Evolutionary conservation across 352 stramenopile genomes (phyloP), one percentile per base, ranked within the genome.

Genomic region (Albugo candida): DNA sequence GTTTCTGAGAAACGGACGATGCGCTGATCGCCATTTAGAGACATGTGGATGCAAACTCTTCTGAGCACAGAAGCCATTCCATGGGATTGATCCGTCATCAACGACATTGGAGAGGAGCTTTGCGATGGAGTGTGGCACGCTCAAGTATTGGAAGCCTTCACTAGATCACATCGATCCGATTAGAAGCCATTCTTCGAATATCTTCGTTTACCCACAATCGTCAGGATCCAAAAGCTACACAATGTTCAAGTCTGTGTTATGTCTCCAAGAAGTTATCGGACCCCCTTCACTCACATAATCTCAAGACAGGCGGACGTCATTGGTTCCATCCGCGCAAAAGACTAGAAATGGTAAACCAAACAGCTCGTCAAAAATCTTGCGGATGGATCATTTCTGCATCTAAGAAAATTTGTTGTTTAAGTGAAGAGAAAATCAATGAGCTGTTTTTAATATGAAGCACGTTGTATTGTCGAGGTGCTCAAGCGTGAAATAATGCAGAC

Each of bases 141-240:
- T 0, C 89, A 93, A 48, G 65, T 97, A 20, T 71, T 96, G 51
- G 93, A 98, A 50, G 70, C 83, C 11, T 39, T 60, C 14, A 41
- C 47, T 3, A 48, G 45, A 0, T 19, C 17, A 14, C 16, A 14
- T 8, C 17, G 20, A 24, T 24, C 17, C 20, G 8, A 43, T 19
- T 3, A 43, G 17, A 43, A 19, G 17, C 3, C 3, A 19, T 51
- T 97, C 31, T 83, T 94, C 13, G 60, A 52, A 11, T 83, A 77
- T 34, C 67, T 98, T 40, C 77, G 92, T 14, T 67, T 98, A 11
- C 94, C 94, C 4, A 84, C 92, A 13, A 57, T 94, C 10, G 96
- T 88, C n/a, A 65, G 92, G 14, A 61, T 97, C 13, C 84, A 98
- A 59, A 98, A 97, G 60, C 65, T 97, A 11, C 86, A 97, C 67